Evolutionary conservation across 345 rosid species (phyloP).

Genomic region (Boechera retrofracta): DNA sequence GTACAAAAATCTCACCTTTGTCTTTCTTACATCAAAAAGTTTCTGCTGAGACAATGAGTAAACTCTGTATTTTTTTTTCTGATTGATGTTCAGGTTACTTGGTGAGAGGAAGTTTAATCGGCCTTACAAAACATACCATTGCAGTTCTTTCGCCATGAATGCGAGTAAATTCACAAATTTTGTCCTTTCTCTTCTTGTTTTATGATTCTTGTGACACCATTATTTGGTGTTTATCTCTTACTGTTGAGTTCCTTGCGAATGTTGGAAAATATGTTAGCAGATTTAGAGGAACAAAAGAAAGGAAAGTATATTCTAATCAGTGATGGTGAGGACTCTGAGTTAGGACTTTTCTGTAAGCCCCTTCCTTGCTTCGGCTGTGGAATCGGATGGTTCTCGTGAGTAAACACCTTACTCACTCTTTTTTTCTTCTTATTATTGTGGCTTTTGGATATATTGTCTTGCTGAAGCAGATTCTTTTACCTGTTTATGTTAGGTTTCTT

Average conservation of each 20-base stretch:
- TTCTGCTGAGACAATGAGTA: not conserved
- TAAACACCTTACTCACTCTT: slow-evolving; percentile 15
- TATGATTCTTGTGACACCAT: not conserved
- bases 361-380: slow-evolving; percentile 97
- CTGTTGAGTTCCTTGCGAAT: not conserved
- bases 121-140: not conserved
- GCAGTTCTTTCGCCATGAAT: slow-evolving; percentile 28
- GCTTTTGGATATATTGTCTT: not conserved
- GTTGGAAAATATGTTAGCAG: slow-evolving; percentile 45
- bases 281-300: slow-evolving; percentile 49
- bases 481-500: slow-evolving; percentile 58
- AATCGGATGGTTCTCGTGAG: slow-evolving; percentile 96
- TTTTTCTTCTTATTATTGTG: slow-evolving; percentile 5
- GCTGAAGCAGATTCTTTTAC: slow-evolving; percentile 23
- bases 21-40: slow-evolving; percentile 7
- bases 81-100: slow-evolving; percentile 32
- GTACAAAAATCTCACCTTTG: slow-evolving; percentile 25
- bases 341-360: slow-evolving; percentile 79
- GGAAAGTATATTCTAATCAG: slow-evolving; percentile 59
- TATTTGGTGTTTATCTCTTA: not conserved
- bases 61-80: not conserved
- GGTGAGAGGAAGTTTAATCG: slow-evolving; percentile 4
- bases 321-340: slow-evolving; percentile 52
- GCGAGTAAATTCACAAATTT: slow-evolving; percentile 8
- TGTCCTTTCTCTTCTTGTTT: not conserved